phyloP scores from a whole-genome alignment of 2,329 filamentous ascomycete species.

The Penicillium sp. region DNA sequence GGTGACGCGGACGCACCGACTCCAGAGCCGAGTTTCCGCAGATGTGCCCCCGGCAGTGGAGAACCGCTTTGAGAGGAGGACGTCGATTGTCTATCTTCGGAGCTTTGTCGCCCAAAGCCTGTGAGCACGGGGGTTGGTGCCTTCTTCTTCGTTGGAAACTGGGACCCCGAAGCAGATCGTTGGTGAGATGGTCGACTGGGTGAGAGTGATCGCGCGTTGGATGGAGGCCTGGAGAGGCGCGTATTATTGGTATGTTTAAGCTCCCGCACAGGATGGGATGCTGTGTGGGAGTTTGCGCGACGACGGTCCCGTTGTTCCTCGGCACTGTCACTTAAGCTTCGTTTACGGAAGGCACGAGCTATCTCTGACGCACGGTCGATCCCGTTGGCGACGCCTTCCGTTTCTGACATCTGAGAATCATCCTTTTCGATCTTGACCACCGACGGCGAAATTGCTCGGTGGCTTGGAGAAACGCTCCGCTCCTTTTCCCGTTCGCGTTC shows the following conservation, averaged over 20 bases:
- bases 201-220: constrained; percentile 37
- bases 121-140: constrained; percentile 41
- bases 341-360: constrained; percentile 31
- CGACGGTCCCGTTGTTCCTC: constrained; percentile 30
- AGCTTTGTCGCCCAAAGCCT: constrained; percentile 43
- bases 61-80: constrained; percentile 47
- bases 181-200: constrained; percentile 37
- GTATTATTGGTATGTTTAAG: constrained; percentile 29
- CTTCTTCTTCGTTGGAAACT: constrained; percentile 35
- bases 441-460: constrained; percentile 31
- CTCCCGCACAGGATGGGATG: constrained; percentile 22
- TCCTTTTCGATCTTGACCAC: constrained; percentile 41
- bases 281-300: constrained; percentile 22
- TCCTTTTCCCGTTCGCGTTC: constrained; percentile 19
- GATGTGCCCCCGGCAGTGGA: constrained; percentile 39
- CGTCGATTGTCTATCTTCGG: constrained; percentile 46
- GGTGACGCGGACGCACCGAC: constrained; percentile 57
- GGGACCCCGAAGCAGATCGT: constrained; percentile 37
- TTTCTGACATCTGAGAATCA: constrained; percentile 23
- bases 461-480: constrained; percentile 25
- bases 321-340: constrained; percentile 38
- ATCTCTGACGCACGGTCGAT: constrained; percentile 13
- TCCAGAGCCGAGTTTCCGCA: constrained; percentile 42
- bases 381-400: constrained; percentile 17
- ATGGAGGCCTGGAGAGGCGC: constrained; percentile 28